Evolutionary conservation across 345 rosid species (phyloP).

Genomic region (Litchi chinensis): DNA sequence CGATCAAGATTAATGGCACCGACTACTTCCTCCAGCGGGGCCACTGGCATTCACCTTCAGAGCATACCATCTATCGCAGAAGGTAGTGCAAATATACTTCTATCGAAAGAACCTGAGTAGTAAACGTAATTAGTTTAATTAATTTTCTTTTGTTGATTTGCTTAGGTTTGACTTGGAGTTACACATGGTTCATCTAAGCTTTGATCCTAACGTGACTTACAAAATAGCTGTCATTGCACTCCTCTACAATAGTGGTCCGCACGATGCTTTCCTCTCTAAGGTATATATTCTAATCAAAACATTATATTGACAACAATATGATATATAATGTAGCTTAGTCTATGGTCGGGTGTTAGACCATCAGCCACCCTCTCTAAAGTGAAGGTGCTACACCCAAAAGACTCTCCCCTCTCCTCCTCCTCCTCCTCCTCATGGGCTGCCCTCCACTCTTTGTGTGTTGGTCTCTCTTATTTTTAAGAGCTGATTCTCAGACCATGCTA

Average conservation of each 20-base stretch:
- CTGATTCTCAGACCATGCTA: too few relatives aligned
- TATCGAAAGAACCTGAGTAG: too few relatives aligned
- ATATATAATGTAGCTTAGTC: too few relatives aligned
- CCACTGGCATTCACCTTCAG: slow-evolving; percentile 91
- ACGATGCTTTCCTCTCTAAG: slow-evolving; percentile 57
- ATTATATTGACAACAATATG: too few relatives aligned
- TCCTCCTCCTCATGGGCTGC: too few relatives aligned
- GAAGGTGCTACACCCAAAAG: too few relatives aligned
- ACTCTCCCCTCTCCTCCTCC: too few relatives aligned
- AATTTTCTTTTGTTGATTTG: not conserved
- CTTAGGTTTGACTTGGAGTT: slow-evolving; percentile 65
- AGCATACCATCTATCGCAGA: slow-evolving; percentile 67
- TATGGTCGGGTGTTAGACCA: too few relatives aligned
- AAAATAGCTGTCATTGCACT: slow-evolving; percentile 53
- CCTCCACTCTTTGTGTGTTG: too few relatives aligned
- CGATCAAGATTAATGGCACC: slow-evolving; percentile 46
- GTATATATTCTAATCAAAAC: slow-evolving; percentile 24
- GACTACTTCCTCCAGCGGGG: slow-evolving; percentile 55
- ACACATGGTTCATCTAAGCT: slow-evolving; percentile 69
- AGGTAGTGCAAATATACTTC: slow-evolving; percentile 32
- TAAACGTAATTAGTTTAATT: too few relatives aligned
- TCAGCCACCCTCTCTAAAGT: too few relatives aligned
- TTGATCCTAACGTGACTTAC: slow-evolving; percentile 42
- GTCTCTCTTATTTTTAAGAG: too few relatives aligned
- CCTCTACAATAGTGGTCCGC: slow-evolving; percentile 51